Evolutionary conservation across 768 basidiomycete genomes (phyloP).

Genomic region (Leccinum incarnatum): DNA sequence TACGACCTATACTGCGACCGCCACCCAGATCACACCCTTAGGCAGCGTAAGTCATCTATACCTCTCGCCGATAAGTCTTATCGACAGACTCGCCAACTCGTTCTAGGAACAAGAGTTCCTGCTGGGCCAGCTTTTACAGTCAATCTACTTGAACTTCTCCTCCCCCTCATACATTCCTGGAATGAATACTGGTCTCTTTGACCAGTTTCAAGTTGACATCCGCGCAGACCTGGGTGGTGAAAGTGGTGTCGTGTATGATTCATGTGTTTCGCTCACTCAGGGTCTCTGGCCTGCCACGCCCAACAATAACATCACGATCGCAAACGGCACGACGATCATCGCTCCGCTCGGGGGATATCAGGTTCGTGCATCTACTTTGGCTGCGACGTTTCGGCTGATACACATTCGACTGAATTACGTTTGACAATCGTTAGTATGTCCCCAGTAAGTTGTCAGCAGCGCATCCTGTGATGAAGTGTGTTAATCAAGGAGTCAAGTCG

Average conservation of each 20-base stretch:
- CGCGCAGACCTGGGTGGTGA: conserved; percentile 72
- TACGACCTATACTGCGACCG: conserved; percentile 51
- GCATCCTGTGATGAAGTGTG: background rate
- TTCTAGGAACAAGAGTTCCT: conserved; percentile 54
- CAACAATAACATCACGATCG: conserved; percentile 51
- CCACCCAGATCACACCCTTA: conserved; percentile 63
- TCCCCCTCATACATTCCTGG: conserved; percentile 53
- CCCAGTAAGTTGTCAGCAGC: conserved; percentile 33
- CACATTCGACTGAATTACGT: background rate
- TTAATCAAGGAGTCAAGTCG: conserved; percentile 39
- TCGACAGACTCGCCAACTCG: background rate
- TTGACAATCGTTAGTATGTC: conserved; percentile 31
- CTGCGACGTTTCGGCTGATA: conserved; percentile 5
- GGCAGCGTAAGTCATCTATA: conserved; percentile 48
- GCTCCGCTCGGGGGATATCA: conserved; percentile 70
- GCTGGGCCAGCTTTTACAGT: conserved; percentile 51
- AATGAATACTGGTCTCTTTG: conserved; percentile 32
- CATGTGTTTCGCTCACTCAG: conserved; percentile 65
- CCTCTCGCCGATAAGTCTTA: background rate
- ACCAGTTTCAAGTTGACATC: conserved; percentile 41
- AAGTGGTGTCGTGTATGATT: conserved; percentile 62
- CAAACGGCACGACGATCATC: conserved; percentile 57
- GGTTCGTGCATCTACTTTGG: conserved; percentile 18
- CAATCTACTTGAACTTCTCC: conserved; percentile 50
- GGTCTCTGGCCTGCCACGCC: conserved; percentile 59